Base-by-base conservation (phyloP, 768 basidiomycete genomes). In the Suillus brevipes region DNA sequence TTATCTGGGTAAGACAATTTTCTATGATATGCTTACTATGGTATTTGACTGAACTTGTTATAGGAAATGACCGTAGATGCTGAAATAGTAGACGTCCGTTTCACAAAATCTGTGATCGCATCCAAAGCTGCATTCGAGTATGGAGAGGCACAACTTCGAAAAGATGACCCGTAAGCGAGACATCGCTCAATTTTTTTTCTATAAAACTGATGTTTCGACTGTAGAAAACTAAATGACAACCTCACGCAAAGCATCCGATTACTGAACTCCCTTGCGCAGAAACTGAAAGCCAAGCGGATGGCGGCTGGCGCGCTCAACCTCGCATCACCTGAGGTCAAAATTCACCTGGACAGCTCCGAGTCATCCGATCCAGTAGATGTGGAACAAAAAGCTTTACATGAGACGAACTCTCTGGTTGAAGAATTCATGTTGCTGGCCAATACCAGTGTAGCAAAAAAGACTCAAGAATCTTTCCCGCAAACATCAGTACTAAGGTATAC, bases 371-470 rank as follows among this genome's bases (percentile, higher is more conserved):
- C 97, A 0, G 93, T 98, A 67, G 97, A 98, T 67, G 96, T 99
- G 12, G 95, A 98, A 78, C 95, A 96, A 75, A 99, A 99, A 75
- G 90, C 94, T 71, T 74, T 92, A 72, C 80, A 85, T 36, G 96
- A 99, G 78, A 99, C 97, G 10, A 99, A 99, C 74, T 95, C 92
- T 67, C 80, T 99, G 8, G 97, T 99, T 2, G 97, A 99, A 77
- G 97, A 99, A 76, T 98, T 99, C 78, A 99, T 99, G 97, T 80
- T 99, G 68, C 87, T 99, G 65, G 97, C 97, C 7, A 99, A 99
- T 71, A 91, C 97, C 70, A 93, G 90, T 68, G 97, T 98, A 1
- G 97, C 97, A 7, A 78, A 80, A 69, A 92, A 91, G 78, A 98
- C 97, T 18, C 91, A 97, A 72, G 93, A 97, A 71, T 89, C 90